phyloP scores from a whole-genome alignment of 352 stramenopile genomes.

The Phytophthora multivora region DNA sequence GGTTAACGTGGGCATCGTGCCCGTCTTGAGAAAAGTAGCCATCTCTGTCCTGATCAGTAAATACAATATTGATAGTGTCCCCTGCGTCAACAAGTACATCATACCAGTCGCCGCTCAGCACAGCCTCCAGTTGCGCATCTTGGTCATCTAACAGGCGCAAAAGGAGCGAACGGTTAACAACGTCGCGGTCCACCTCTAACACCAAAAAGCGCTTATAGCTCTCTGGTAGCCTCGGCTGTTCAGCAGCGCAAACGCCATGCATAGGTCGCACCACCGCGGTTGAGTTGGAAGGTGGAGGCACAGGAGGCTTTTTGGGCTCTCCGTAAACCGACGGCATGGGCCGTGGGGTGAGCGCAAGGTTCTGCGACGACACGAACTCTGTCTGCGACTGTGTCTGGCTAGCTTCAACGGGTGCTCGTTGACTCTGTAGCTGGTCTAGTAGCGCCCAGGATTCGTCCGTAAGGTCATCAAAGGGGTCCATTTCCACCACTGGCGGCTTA shows the following conservation, averaged over 20 bases:
- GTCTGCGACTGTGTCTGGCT: slow-evolving; percentile 20
- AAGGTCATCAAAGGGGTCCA: slow-evolving; percentile 68
- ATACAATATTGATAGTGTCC: slow-evolving; percentile 82
- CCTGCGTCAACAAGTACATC: slow-evolving; percentile 71
- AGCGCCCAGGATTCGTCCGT: slow-evolving; percentile 81
- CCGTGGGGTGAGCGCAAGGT: slow-evolving; percentile 31
- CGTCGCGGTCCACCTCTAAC: slow-evolving; percentile 65
- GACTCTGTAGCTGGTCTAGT: slow-evolving; percentile 68
- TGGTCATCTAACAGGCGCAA: slow-evolving; percentile 72
- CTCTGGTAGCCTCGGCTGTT: slow-evolving; percentile 18
- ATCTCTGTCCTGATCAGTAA: slow-evolving; percentile 52
- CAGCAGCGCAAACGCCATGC: not conserved
- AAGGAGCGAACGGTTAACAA: slow-evolving; percentile 51
- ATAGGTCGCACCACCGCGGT: slow-evolving; percentile 30
- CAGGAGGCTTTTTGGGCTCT: slow-evolving; percentile 12
- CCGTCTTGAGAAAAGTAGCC: slow-evolving; percentile 51
- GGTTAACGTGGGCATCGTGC: not conserved
- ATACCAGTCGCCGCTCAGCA: slow-evolving; percentile 79
- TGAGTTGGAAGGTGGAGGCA: slow-evolving; percentile 6
- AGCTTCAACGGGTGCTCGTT: slow-evolving; percentile 37
- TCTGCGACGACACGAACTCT: slow-evolving; percentile 35
- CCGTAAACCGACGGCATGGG: slow-evolving; percentile 28
- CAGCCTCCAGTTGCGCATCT: slow-evolving; percentile 60
- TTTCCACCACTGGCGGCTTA: slow-evolving; percentile 22
- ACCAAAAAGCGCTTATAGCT: slow-evolving; percentile 67